These are phyloP conservation scores for Sungouiella blattae DNA, from an alignment of 805 yeast genomes.

Conservation along the genomic window DNA sequence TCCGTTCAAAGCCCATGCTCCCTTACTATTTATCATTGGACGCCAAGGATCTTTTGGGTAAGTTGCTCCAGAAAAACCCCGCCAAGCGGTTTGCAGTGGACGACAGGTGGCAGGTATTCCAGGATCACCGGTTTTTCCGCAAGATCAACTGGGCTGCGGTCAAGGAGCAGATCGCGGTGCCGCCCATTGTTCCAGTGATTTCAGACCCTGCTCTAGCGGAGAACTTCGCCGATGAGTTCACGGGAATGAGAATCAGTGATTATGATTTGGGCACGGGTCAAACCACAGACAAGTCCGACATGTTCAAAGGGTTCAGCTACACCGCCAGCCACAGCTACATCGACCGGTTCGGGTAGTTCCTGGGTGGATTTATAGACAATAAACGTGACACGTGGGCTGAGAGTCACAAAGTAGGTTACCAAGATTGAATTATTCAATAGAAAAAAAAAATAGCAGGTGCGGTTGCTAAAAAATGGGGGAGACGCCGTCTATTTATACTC, in stretches of 20 bases:
- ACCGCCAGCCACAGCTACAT: constrained; percentile 38
- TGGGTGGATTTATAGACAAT: too few relatives aligned
- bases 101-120: constrained; percentile 28
- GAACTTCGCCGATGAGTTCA: constrained; percentile 42
- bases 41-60: constrained; percentile 40
- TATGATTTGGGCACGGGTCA: constrained; percentile 15
- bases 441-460: too few relatives aligned
- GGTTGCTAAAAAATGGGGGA: too few relatives aligned
- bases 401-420: too few relatives aligned
- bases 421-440: too few relatives aligned
- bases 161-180: constrained; percentile 23
- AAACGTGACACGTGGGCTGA: too few relatives aligned
- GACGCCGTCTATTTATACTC: too few relatives aligned
- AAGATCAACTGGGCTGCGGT: constrained; percentile 35
- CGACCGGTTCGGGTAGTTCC: constrained; percentile 21
- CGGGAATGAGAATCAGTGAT: constrained; percentile 28
- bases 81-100: constrained; percentile 37
- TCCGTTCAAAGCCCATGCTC: constrained; percentile 32
- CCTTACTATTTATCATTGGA: constrained; percentile 41
- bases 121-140: constrained; percentile 38
- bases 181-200: constrained; percentile 42
- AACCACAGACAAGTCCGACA: not conserved
- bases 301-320: constrained; percentile 44
- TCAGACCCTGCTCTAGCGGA: constrained; percentile 45
- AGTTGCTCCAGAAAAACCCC: constrained; percentile 34